A percentile compares a stretch with the other conserved stretches of the same genome.
Conservation (phyloP, 768 basidiomycete species). For the Collybia nuda region DNA sequence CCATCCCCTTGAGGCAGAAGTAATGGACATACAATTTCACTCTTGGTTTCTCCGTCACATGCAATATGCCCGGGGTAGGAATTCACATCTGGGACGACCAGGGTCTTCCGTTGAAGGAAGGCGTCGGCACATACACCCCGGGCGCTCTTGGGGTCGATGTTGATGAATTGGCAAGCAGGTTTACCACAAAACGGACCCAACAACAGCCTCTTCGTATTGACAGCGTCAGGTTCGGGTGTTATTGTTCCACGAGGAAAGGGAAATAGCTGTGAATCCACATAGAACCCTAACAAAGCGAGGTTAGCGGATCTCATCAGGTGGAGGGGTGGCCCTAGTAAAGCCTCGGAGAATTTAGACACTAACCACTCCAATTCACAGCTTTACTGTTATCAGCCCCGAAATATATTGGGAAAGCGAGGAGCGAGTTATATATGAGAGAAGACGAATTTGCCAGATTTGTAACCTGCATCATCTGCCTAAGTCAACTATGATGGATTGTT, state of each 20-base stretch:
- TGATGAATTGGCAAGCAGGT: conserved; percentile 88
- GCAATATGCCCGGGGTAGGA: conserved; percentile 91
- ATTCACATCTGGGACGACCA: conserved; percentile 79
- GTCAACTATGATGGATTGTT: neutral
- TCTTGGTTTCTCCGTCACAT: conserved; percentile 88
- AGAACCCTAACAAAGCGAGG: conserved; percentile 67
- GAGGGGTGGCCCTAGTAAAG: neutral
- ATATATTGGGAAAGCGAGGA: conserved; percentile 62
- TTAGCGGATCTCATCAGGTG: neutral
- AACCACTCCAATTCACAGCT: conserved; percentile 94
- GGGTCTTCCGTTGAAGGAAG: conserved; percentile 51
- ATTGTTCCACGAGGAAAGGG: conserved; percentile 38
- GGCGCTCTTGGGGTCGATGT: conserved; percentile 43
- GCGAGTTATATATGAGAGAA: conserved; percentile 75
- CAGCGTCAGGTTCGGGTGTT: conserved; percentile 10
- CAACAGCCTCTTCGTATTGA: conserved; percentile 41
- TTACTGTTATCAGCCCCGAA: conserved; percentile 63
- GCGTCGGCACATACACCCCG: conserved; percentile 89
- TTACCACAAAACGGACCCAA: conserved; percentile 89
- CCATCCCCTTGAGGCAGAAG: conserved; percentile 29
- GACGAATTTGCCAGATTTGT: conserved; percentile 87
- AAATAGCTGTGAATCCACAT: conserved; percentile 67
- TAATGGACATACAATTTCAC: conserved; percentile 88
- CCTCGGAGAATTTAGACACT: conserved; percentile 24
- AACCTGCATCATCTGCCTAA: conserved; percentile 44